These are phyloP conservation scores for Lycium ferocissimum DNA, from an alignment of 257 asterid species.

Conservation along the genomic window DNA sequence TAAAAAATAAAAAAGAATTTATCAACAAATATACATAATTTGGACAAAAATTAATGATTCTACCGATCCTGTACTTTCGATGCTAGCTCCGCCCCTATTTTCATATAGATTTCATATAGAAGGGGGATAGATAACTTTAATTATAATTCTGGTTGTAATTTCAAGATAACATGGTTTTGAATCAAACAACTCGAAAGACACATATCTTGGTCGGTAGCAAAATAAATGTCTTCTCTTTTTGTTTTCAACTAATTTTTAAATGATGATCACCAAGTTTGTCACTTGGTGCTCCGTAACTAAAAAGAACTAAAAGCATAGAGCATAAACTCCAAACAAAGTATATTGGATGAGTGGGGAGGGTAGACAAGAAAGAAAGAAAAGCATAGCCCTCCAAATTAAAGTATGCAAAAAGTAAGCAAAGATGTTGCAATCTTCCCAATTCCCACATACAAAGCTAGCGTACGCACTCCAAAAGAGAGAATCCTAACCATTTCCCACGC, in stretches of 20 bases:
- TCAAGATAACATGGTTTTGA: no score
- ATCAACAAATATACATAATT: no score
- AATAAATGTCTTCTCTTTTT: background rate
- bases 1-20: no score
- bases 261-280: background rate
- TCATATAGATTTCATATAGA: no score
- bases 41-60: no score
- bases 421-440: conserved; percentile 28
- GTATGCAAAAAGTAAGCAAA: conserved; percentile 28
- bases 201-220: conserved; percentile 35
- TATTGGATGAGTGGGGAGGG: conserved; percentile 47
- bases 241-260: background rate
- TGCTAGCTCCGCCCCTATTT: no score
- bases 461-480: conserved; percentile 84
- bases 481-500: conserved; percentile 68
- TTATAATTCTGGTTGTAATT: no score
- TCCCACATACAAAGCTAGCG: conserved; percentile 67
- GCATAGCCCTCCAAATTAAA: conserved; percentile 49
- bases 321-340: conserved; percentile 27
- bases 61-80: no score
- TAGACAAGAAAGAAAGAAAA: conserved; percentile 46
- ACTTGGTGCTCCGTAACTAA: conserved; percentile 28
- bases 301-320: conserved; percentile 36
- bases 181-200: background rate
- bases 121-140: no score